Evolutionary conservation across 805 yeast genomes (phyloP).

Genomic region (Torulaspora gathmanii): DNA sequence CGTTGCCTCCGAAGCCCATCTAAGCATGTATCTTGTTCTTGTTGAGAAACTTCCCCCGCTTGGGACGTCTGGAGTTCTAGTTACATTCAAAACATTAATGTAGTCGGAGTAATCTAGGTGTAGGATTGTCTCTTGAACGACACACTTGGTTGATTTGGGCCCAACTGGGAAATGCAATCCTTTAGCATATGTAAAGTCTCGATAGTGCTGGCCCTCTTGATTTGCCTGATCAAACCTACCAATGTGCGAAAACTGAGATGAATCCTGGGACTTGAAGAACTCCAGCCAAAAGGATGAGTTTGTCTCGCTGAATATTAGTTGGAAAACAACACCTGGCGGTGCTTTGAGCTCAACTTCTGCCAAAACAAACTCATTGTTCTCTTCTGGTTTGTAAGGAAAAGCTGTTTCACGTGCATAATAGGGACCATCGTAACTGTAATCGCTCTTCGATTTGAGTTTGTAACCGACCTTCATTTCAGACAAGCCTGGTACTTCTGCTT

Average conservation of each 20-base stretch:
- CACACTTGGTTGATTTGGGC: constrained; percentile 83
- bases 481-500: constrained; percentile 17
- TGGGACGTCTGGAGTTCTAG: constrained; percentile 91
- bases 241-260: constrained; percentile 37
- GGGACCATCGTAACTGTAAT: constrained; percentile 59
- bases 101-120: constrained; percentile 45
- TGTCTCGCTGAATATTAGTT: constrained; percentile 63
- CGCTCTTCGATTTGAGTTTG: constrained; percentile 37
- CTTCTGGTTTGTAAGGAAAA: constrained; percentile 41
- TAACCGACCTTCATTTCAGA: constrained; percentile 22
- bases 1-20: constrained; percentile 66
- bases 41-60: constrained; percentile 80
- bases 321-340: constrained; percentile 73
- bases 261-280: constrained; percentile 40
- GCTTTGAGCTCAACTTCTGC: constrained; percentile 52
- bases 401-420: constrained; percentile 55
- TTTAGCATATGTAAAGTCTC: constrained; percentile 65
- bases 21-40: constrained; percentile 61
- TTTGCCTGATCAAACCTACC: constrained; percentile 32
- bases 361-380: constrained; percentile 49
- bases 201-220: constrained; percentile 41
- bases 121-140: constrained; percentile 56
- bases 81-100: constrained; percentile 56
- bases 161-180: constrained; percentile 80
- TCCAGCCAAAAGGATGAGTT: constrained; percentile 40